These are phyloP conservation scores for Boletus reticuloceps DNA, from an alignment of 768 basidiomycete species.

Conservation along the genomic window DNA sequence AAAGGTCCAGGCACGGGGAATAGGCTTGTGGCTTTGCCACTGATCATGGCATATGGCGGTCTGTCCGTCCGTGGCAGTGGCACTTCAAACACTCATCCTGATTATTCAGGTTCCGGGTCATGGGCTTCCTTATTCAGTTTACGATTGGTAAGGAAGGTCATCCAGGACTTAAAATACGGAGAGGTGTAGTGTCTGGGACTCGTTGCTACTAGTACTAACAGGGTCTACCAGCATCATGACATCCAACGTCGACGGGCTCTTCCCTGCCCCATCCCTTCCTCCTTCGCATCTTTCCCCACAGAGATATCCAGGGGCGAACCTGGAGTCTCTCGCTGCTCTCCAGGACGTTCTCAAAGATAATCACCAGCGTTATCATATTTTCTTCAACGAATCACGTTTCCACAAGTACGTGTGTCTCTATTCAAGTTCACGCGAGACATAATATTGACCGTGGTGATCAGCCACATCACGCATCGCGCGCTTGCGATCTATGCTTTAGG, in stretches of 20 bases:
- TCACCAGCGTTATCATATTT: slow-evolving; percentile 47
- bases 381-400: slow-evolving; percentile 42
- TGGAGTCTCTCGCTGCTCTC: slow-evolving; percentile 21
- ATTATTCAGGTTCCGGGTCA: too few species aligned
- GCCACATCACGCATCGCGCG: slow-evolving; percentile 30
- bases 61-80: too few species aligned
- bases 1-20: too few species aligned
- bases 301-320: slow-evolving; percentile 26
- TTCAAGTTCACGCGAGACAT: background rate
- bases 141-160: too few species aligned
- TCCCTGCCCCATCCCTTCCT: slow-evolving; percentile 25
- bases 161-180: too few species aligned
- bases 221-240: slow-evolving; percentile 7
- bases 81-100: too few species aligned
- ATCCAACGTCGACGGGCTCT: slow-evolving; percentile 20
- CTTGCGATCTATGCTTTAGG: slow-evolving; percentile 30
- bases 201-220: too few species aligned
- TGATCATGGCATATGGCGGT: too few species aligned
- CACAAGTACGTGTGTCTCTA: slow-evolving; percentile 45
- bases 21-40: too few species aligned
- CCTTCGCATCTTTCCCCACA: slow-evolving; percentile 26
- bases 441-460: background rate
- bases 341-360: slow-evolving; percentile 45
- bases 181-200: too few species aligned
- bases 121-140: too few species aligned